Conservation (phyloP, 164 flowering plant genomes). For the Houttuynia cordata region DNA sequence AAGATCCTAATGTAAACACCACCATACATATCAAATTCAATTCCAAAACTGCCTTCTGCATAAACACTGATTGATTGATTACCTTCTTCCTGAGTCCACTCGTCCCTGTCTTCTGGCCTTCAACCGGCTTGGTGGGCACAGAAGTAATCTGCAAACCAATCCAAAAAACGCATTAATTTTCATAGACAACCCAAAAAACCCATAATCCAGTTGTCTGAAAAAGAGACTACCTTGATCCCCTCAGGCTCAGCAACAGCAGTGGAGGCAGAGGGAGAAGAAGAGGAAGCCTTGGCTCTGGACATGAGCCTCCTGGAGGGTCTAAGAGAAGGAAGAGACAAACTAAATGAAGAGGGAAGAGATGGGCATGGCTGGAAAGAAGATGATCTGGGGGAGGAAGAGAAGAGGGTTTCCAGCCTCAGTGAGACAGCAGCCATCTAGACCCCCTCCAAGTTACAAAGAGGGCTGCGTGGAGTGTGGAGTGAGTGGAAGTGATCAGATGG, state of each 20-base stretch:
- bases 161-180: background rate
- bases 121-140: slow-evolving; percentile 75
- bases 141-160: slow-evolving; percentile 35
- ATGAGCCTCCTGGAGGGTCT: slow-evolving; percentile 2
- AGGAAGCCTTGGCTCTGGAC: slow-evolving; percentile 24
- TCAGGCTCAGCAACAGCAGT: slow-evolving; percentile 33
- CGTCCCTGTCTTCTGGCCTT: slow-evolving; percentile 96
- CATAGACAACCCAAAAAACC: background rate
- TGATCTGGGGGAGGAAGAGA: slow-evolving; percentile 8
- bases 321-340: slow-evolving; percentile 7
- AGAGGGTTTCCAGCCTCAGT: slow-evolving; percentile 9
- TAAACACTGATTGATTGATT: no score
- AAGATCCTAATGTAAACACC: background rate
- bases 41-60: no score
- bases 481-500: no score
- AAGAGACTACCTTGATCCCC: slow-evolving; percentile 35
- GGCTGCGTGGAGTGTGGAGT: no score
- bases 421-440: slow-evolving; percentile 13
- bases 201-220: background rate
- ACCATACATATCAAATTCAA: background rate
- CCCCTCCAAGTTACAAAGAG: no score
- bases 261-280: slow-evolving; percentile 13
- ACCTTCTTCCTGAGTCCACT: slow-evolving; percentile 96
- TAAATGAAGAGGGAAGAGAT: slow-evolving; percentile 8
- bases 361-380: slow-evolving; percentile 2